phyloP scores from a whole-genome alignment of 768 basidiomycete genomes.

The Cantharellus anzutake region DNA sequence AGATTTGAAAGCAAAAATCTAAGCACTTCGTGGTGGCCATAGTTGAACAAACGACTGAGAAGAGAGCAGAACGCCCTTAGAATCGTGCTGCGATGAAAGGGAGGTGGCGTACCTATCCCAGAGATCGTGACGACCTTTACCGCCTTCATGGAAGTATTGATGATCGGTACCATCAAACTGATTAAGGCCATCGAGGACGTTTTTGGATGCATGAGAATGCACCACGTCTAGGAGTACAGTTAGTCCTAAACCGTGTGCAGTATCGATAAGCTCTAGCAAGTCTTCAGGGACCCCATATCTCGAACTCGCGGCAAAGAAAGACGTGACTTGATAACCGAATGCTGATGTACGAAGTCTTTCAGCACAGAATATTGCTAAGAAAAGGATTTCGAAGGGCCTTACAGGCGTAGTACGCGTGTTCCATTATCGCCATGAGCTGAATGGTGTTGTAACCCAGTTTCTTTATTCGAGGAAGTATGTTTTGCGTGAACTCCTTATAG shows the following conservation, averaged over 20 bases:
- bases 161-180: slow-evolving; percentile 96
- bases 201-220: slow-evolving; percentile 97
- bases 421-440: slow-evolving; percentile 97
- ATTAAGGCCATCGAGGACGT: slow-evolving; percentile 88
- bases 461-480: slow-evolving; percentile 74
- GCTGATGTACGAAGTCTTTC: slow-evolving; percentile 29
- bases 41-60: slow-evolving; percentile 75
- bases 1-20: slow-evolving; percentile 91
- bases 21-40: slow-evolving; percentile 82
- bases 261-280: slow-evolving; percentile 86
- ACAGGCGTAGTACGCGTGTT: slow-evolving; percentile 97
- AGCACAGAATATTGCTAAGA: background rate
- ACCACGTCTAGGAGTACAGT: slow-evolving; percentile 92
- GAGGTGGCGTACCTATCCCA: slow-evolving; percentile 51
- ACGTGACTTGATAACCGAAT: slow-evolving; percentile 96
- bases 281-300: slow-evolving; percentile 95
- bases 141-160: slow-evolving; percentile 89
- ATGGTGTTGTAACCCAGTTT: slow-evolving; percentile 91
- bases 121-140: slow-evolving; percentile 78
- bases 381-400: slow-evolving; percentile 16
- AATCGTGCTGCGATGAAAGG: background rate
- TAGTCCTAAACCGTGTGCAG: slow-evolving; percentile 82
- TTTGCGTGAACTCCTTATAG: slow-evolving; percentile 84
- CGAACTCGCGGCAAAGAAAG: slow-evolving; percentile 90
- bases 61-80: too few relatives aligned